Evolutionary conservation across 177 flowering plant species (phyloP).

Genomic region (Tripterygium wilfordii): DNA sequence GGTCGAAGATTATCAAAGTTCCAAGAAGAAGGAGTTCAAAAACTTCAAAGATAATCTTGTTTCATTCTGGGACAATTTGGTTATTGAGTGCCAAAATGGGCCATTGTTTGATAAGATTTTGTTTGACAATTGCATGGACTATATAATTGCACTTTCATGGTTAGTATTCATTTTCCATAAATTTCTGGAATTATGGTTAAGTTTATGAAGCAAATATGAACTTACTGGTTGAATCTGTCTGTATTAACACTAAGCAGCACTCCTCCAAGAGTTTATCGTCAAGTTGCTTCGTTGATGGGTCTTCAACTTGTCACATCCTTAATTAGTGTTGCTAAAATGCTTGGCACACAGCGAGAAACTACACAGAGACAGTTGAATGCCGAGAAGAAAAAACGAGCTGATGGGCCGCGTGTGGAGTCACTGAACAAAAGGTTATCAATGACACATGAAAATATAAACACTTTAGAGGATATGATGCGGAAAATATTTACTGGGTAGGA

Average conservation of each 20-base stretch:
- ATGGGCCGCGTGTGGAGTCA: constrained; percentile 91
- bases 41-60: constrained; percentile 85
- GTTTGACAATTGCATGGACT: constrained; percentile 94
- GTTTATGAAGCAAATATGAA: constrained; percentile 8
- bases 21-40: constrained; percentile 81
- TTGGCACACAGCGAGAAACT: constrained; percentile 86
- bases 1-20: constrained; percentile 74
- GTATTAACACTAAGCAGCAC: constrained; percentile 49
- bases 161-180: constrained; percentile 21
- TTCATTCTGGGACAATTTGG: constrained; percentile 77
- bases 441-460: constrained; percentile 76
- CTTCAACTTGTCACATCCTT: constrained; percentile 96
- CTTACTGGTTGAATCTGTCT: constrained; percentile 7
- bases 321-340: constrained; percentile 77
- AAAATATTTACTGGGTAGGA: constrained; percentile 86
- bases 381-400: constrained; percentile 76
- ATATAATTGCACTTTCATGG: constrained; percentile 93
- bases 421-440: constrained; percentile 66
- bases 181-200: neutral
- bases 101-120: constrained; percentile 77
- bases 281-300: constrained; percentile 83
- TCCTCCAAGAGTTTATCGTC: constrained; percentile 96
- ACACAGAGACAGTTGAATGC: constrained; percentile 94
- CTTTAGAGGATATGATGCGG: constrained; percentile 87
- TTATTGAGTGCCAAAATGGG: constrained; percentile 84